Conservation (phyloP, 2,329 filamentous ascomycete species). For the Blastomyces emzantsi region DNA sequence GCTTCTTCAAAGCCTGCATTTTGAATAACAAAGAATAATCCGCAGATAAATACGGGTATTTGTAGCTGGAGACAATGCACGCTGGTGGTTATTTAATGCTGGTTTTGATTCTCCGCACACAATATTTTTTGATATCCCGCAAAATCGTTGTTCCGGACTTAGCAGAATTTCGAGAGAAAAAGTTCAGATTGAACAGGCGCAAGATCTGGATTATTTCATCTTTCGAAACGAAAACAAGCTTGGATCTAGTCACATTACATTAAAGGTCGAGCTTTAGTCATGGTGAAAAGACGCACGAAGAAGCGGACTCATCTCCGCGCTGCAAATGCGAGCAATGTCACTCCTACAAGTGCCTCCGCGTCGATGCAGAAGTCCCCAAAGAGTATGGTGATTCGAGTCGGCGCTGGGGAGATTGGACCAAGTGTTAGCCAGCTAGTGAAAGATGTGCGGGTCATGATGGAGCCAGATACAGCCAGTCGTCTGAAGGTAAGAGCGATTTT, state of each 20-base stretch:
- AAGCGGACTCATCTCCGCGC: conserved; percentile 77
- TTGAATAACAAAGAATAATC: conserved; percentile 10
- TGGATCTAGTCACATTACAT: background rate
- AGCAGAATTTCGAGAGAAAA: conserved; percentile 10
- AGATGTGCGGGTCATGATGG: conserved; percentile 90
- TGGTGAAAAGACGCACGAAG: conserved; percentile 76
- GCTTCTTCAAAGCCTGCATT: conserved; percentile 35
- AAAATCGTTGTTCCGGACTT: conserved; percentile 31
- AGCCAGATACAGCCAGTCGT: conserved; percentile 82
- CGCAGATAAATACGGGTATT: background rate
- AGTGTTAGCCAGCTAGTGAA: conserved; percentile 85
- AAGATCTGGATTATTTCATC: background rate
- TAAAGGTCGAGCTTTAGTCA: conserved; percentile 30
- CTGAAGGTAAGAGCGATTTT: conserved; percentile 50
- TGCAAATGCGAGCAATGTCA: conserved; percentile 46
- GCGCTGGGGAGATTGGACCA: conserved; percentile 83
- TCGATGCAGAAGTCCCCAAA: conserved; percentile 61
- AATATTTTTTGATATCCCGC: conserved; percentile 27
- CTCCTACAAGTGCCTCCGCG: conserved; percentile 50
- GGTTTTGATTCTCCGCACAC: conserved; percentile 16
- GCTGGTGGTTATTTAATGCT: background rate
- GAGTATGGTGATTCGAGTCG: conserved; percentile 97
- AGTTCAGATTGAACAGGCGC: conserved; percentile 2
- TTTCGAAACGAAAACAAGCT: background rate
- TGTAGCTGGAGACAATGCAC: background rate